Evolutionary conservation across 352 stramenopile genomes (phyloP).

Genomic region (Pseudoperonospora humuli): DNA sequence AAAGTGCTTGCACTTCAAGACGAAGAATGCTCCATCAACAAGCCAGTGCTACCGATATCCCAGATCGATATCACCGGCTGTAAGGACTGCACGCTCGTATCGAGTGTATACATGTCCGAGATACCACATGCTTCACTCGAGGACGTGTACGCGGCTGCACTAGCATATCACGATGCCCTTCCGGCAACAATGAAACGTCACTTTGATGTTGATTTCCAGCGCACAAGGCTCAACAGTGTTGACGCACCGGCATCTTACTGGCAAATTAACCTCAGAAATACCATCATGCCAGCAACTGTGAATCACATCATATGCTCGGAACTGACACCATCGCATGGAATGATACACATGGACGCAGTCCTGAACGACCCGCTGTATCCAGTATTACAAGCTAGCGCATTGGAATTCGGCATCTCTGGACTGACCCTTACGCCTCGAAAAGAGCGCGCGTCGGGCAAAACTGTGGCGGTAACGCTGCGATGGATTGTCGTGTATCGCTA

Average conservation of each 20-base stretch:
- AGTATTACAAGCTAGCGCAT: slow-evolving; percentile 2
- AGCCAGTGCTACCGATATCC: slow-evolving; percentile 12
- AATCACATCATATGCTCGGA: slow-evolving; percentile 30
- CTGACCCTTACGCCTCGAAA: slow-evolving; percentile 23
- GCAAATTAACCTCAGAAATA: no score
- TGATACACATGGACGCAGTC: slow-evolving; percentile 33
- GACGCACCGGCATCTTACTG: slow-evolving; percentile 24
- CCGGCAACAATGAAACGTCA: slow-evolving; percentile 23
- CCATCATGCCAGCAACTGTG: slow-evolving; percentile 11
- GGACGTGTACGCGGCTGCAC: slow-evolving; percentile 16
- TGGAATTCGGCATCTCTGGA: slow-evolving; percentile 21
- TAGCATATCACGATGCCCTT: slow-evolving; percentile 19
- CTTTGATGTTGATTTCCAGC: slow-evolving; percentile 14
- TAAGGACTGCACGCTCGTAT: slow-evolving; percentile 23
- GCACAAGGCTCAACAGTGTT: slow-evolving; percentile 10
- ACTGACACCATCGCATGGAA: slow-evolving; percentile 16
- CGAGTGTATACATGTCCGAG: slow-evolving; percentile 29
- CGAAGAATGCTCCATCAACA: neutral
- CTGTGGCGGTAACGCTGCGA: slow-evolving; percentile 19
- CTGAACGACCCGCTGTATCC: slow-evolving; percentile 26
- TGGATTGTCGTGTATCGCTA: slow-evolving; percentile 30
- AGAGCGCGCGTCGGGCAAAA: slow-evolving; percentile 10
- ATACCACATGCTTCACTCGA: slow-evolving; percentile 25
- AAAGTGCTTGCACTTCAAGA: slow-evolving; percentile 7
- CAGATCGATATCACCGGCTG: slow-evolving; percentile 29